Conservation (phyloP, 257 asterid genomes). For the Buddleja alternifolia region DNA sequence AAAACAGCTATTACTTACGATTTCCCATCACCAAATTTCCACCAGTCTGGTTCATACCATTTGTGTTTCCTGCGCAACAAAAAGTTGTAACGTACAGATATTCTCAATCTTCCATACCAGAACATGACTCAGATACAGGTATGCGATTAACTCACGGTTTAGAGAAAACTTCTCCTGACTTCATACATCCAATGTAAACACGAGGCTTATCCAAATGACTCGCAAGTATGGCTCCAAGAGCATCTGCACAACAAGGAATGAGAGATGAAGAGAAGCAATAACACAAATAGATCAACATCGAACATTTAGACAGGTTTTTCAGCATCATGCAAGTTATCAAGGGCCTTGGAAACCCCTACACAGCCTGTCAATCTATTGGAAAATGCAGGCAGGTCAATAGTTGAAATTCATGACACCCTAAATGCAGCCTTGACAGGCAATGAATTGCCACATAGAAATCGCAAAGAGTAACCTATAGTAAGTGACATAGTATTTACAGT, state of each 20-base stretch:
- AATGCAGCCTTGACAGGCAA: conserved; percentile 3
- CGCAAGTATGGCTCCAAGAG: conserved; percentile 74
- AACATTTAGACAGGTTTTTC: conserved; percentile 1
- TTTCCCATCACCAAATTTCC: conserved; percentile 97
- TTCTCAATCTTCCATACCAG: conserved; percentile 17
- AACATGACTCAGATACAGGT: conserved; percentile 22
- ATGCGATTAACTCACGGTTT: conserved; percentile 62
- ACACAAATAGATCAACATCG: conserved; percentile 18
- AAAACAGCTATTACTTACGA: conserved; percentile 63
- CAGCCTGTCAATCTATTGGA: neutral
- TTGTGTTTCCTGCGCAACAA: conserved; percentile 57
- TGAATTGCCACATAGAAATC: neutral
- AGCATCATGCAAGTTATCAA: conserved; percentile 12
- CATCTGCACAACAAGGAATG: conserved; percentile 51
- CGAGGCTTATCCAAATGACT: conserved; percentile 77
- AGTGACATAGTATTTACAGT: neutral
- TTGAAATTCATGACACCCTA: neutral
- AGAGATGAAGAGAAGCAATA: conserved; percentile 17
- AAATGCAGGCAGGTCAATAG: conserved; percentile 4
- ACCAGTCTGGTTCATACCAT: conserved; percentile 98
- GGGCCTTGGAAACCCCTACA: neutral
- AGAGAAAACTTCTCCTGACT: conserved; percentile 90
- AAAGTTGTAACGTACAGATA: neutral
- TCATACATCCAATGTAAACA: conserved; percentile 90
- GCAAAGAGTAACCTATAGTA: conserved; percentile 1